phyloP scores from a whole-genome alignment of 805 yeast species.

The Kazachstania taianensis region DNA sequence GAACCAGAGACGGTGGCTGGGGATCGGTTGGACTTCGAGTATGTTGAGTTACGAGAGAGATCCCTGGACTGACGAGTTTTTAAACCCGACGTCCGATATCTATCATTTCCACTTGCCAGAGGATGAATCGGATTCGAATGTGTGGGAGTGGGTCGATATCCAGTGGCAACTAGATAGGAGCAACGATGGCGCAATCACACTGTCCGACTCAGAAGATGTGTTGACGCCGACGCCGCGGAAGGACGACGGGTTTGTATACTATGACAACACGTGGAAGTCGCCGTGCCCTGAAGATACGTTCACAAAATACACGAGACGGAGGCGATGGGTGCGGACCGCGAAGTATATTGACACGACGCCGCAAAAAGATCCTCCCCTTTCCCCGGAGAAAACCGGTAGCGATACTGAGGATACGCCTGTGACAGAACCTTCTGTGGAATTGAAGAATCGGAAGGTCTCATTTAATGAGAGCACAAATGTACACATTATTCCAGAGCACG shows the following conservation, averaged over 20 bases:
- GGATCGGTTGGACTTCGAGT: constrained; percentile 95
- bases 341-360: constrained; percentile 43
- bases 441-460: constrained; percentile 22
- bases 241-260: constrained; percentile 82
- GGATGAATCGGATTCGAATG: constrained; percentile 54
- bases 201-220: constrained; percentile 43
- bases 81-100: constrained; percentile 73
- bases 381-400: constrained; percentile 1
- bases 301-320: constrained; percentile 83
- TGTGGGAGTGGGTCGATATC: constrained; percentile 92
- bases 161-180: constrained; percentile 87
- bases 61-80: constrained; percentile 94
- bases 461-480: constrained; percentile 24
- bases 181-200: constrained; percentile 74
- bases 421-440: neutral
- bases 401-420: neutral
- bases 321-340: constrained; percentile 95
- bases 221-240: constrained; percentile 55
- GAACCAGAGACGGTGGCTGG: constrained; percentile 94
- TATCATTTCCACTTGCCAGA: constrained; percentile 76
- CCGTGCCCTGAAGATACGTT: constrained; percentile 83
- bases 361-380: neutral
- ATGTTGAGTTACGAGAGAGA: constrained; percentile 86
- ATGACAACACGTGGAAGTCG: constrained; percentile 88
- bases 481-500: constrained; percentile 17